Base-by-base conservation (phyloP, 2,329 filamentous ascomycete species). In the Colletotrichum neosansevieriae region DNA sequence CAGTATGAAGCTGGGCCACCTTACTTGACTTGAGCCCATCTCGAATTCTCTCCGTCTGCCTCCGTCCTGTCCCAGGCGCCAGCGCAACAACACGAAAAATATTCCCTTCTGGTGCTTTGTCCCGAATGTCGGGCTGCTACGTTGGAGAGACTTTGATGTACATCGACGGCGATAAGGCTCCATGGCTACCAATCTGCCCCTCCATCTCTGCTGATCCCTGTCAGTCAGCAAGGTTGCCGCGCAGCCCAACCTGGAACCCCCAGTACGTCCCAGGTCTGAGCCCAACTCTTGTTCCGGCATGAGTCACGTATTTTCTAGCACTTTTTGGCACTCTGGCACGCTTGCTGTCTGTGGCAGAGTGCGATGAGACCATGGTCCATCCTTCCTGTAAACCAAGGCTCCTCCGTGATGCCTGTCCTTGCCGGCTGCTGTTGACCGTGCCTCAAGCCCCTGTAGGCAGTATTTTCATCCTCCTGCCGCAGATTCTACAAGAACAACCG, bases 211-310 rank as follows among this genome's bases (percentile, higher is more conserved):
- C 54, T 34, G 17, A 68, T 56, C 66, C 66, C 54, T 68, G 66
- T 38, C 40, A 44, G 49, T 60, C 54, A 59, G 47, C 62, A 65
- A 68, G 61, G 66, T 68, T 58, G 56, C 54, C 49, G 66, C 66
- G 56, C 61, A 68, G 66, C 66, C 66, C 66, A 68, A 68, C 66
- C 49, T 68, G 66, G 66, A 54, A 54, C 54, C 61, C 66, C 49
- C 29, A 34, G 24, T 47, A 34, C 44, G 49, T 49, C 58, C 58
- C 44, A 29, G 53, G 54, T 65, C 51, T 68, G 61, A 65, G 65
- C 65, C 65, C 65, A 68, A 68, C 54, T 49, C 65, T 47, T 53
- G 47, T 58, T 68, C 44, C 65, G 65, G 65, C 61, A 68, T 68
- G 65, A 68, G 65, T 68, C 65, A 68, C 65, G 65, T 65, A 59